Base-by-base conservation (phyloP, 805 yeast species). In the Kluyveromyces siamensis region DNA sequence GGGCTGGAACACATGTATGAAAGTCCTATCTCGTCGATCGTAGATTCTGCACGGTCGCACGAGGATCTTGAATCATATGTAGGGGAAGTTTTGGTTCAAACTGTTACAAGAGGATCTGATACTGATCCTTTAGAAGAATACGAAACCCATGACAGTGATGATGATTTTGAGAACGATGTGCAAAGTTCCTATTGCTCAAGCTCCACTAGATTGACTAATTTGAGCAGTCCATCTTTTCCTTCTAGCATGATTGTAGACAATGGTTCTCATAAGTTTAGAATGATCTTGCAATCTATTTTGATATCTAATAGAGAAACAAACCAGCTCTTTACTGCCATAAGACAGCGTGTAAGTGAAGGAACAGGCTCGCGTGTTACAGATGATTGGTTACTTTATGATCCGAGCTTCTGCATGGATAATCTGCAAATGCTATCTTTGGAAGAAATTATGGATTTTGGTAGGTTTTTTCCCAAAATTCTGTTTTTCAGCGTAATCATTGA, bases 351-450 rank as follows among this genome's bases (percentile, higher is more conserved):
- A 37, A 59, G 57, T 43, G 58, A 56, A 36, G 60, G 62, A 1
- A 53, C 56, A 18, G 56, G 51, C 8, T 68, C 69, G 5, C 56
- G 60, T 50, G 57, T 66, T 37, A 61, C 61, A 14, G 73, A 70
- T 44, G 73, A 71, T 41, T 71, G 75, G 75, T 52, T 71, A 13
- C 51, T 71, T 6, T 71, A 71, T 47, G 75, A 71, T 52, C 59
- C 66, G 3, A 52, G 58, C 1, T 71, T 70, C 49, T 61, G 69
- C 11, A 54, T 71, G 59, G 54, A 62, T 27, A 71, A 70, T 51
- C 50, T 71, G 40, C 69, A 68, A 47, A 57, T 66, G 40, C 53
- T 68, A 14, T 53, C 62, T 6, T 46, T 70, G 8, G 63, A 62
- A n/a, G 73, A 70, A 46, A 55, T 66, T n/a, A 45, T 66, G 16